These are phyloP conservation scores for Rachicladosporium sp. DNA, from an alignment of 2,329 filamentous ascomycete genomes.

Conservation along the genomic window DNA sequence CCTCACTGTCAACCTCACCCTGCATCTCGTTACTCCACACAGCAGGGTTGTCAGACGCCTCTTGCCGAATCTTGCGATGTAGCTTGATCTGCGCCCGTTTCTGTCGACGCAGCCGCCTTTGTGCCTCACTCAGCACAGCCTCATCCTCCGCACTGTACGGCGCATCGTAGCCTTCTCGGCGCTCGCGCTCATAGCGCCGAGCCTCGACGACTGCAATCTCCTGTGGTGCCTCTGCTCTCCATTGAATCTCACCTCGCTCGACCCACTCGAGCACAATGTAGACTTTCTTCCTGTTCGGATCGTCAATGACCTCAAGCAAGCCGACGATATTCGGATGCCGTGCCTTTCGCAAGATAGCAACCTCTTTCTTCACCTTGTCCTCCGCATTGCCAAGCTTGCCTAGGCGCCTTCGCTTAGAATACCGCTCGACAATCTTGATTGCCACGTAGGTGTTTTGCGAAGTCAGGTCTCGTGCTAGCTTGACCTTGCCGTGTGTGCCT, in stretches of 20 bases:
- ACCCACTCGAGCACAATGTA: constrained; percentile 97
- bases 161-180: constrained; percentile 36
- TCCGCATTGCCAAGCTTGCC: constrained; percentile 59
- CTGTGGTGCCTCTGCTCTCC: constrained; percentile 77
- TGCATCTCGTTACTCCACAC: constrained; percentile 73
- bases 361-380: constrained; percentile 86
- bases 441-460: constrained; percentile 65
- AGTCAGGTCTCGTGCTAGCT: constrained; percentile 71
- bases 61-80: constrained; percentile 12
- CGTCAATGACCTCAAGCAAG: constrained; percentile 91
- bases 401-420: constrained; percentile 85
- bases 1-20: constrained; percentile 34
- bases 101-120: constrained; percentile 43
- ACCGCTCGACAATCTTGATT: constrained; percentile 96
- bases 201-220: constrained; percentile 77
- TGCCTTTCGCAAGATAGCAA: constrained; percentile 96
- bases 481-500: constrained; percentile 95
- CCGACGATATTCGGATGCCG: constrained; percentile 95
- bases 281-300: constrained; percentile 91
- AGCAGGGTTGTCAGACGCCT: constrained; percentile 37
- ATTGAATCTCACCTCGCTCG: constrained; percentile 84
- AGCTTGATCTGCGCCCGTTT: constrained; percentile 17
- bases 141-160: constrained; percentile 32
- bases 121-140: constrained; percentile 32
- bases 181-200: constrained; percentile 62